phyloP scores from a whole-genome alignment of 1,139 yeast genomes.

The Saccharomyces hybrid region DNA sequence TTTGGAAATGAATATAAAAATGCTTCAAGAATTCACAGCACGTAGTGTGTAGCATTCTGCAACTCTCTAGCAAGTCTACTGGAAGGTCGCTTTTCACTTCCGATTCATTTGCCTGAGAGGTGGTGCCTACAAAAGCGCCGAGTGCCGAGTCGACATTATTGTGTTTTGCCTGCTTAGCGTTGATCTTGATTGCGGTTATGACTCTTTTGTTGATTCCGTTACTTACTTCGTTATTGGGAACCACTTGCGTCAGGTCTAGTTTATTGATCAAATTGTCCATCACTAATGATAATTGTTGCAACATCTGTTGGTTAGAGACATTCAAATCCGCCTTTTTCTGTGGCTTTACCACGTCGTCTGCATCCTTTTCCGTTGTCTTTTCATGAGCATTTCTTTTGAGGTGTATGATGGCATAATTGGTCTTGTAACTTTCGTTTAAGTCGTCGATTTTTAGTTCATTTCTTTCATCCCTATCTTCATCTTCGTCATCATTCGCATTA shows the following conservation, averaged over 20 bases:
- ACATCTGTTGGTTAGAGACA: conserved; percentile 26
- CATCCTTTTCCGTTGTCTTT: conserved; percentile 27
- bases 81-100: conserved; percentile 29
- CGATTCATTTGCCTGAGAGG: conserved; percentile 11
- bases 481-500: conserved; percentile 26
- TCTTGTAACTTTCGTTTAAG: conserved; percentile 25
- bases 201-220: conserved; percentile 31
- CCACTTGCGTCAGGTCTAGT: conserved; percentile 24
- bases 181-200: conserved; percentile 45
- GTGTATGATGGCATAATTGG: conserved; percentile 53
- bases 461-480: conserved; percentile 26
- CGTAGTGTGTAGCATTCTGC: conserved; percentile 53
- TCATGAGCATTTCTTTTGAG: conserved; percentile 33
- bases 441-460: conserved; percentile 58
- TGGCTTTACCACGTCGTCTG: conserved; percentile 11
- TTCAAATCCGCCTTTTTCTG: conserved; percentile 13
- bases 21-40: conserved; percentile 64
- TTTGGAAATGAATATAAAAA: conserved; percentile 58
- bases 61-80: conserved; percentile 34
- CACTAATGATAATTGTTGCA: conserved; percentile 44
- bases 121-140: conserved; percentile 23
- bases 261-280: conserved; percentile 15
- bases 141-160: conserved; percentile 31
- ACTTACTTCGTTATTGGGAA: conserved; percentile 16
- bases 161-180: conserved; percentile 47